phyloP scores from a whole-genome alignment of 352 stramenopile species.

The Pythium vanterpoolii region DNA sequence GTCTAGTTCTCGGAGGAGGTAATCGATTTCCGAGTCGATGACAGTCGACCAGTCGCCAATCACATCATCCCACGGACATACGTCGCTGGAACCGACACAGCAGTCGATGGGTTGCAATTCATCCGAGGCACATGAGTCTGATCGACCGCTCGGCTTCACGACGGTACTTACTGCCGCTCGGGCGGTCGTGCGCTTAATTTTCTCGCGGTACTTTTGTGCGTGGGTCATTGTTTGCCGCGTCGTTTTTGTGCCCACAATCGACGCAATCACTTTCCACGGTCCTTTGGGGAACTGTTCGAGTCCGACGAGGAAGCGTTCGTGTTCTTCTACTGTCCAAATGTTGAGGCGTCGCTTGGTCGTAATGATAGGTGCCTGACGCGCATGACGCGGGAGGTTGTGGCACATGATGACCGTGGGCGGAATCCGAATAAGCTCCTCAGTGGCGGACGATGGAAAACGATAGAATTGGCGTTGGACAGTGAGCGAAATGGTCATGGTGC shows the following conservation, averaged over 20 bases:
- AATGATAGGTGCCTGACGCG: not conserved
- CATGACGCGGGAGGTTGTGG: not conserved
- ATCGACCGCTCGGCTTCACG: too few species aligned
- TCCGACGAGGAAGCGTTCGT: slow-evolving; percentile 42
- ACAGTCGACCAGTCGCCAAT: not conserved
- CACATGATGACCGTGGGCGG: not conserved
- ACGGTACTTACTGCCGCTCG: too few species aligned
- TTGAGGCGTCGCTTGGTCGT: not conserved
- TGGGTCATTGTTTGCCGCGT: slow-evolving; percentile 54
- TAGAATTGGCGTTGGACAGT: not conserved
- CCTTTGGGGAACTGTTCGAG: not conserved
- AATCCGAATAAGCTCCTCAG: not conserved
- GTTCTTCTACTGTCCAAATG: not conserved
- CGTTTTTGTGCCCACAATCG: slow-evolving; percentile 38
- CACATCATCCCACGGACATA: not conserved
- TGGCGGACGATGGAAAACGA: not conserved
- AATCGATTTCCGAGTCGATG: not conserved
- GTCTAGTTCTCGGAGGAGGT: not conserved
- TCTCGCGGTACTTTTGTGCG: slow-evolving; percentile 44
- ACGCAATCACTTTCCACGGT: not conserved
- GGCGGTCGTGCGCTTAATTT: slow-evolving; percentile 17
- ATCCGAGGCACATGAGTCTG: too few species aligned
- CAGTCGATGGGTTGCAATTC: too few species aligned
- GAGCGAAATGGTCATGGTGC: not conserved
- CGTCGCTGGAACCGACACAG: too few species aligned